These are phyloP conservation scores for Lotmaria passim DNA, from an alignment of 208 protist species.

Conservation along the genomic window DNA sequence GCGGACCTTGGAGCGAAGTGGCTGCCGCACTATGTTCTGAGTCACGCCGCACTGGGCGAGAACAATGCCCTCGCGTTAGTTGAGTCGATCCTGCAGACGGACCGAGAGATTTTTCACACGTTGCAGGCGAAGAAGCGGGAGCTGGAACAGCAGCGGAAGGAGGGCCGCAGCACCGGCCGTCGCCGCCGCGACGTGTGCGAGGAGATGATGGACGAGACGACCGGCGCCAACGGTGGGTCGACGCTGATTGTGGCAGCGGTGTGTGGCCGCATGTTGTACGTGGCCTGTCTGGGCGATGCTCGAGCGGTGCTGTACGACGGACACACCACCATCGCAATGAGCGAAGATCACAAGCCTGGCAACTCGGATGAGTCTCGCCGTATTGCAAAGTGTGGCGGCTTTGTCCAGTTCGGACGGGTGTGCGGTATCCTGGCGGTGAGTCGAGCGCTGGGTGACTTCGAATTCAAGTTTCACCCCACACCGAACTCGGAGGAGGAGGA, in stretches of 20 bases:
- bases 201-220: constrained; percentile 30
- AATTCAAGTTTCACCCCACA: constrained; percentile 82
- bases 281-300: constrained; percentile 90
- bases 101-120: constrained; percentile 53
- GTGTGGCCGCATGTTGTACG: constrained; percentile 80
- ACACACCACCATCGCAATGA: constrained; percentile 85
- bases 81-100: constrained; percentile 76
- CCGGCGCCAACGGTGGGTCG: constrained; percentile 56
- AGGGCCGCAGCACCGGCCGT: constrained; percentile 12
- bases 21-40: constrained; percentile 66
- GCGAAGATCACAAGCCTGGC: constrained; percentile 92
- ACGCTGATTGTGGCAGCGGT: constrained; percentile 76
- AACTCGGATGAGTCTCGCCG: constrained; percentile 69
- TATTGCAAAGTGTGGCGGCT: constrained; percentile 84
- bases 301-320: constrained; percentile 80
- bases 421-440: constrained; percentile 91
- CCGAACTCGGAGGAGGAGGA: constrained; percentile 34
- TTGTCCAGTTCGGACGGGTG: constrained; percentile 93
- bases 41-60: constrained; percentile 63
- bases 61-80: constrained; percentile 80
- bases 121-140: constrained; percentile 26
- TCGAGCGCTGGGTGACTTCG: constrained; percentile 91
- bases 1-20: constrained; percentile 63
- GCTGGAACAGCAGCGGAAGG: constrained; percentile 22
- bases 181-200: constrained; percentile 20